Conservation (phyloP, 1,139 yeast species). For the Trichomonascaceae sp. region DNA sequence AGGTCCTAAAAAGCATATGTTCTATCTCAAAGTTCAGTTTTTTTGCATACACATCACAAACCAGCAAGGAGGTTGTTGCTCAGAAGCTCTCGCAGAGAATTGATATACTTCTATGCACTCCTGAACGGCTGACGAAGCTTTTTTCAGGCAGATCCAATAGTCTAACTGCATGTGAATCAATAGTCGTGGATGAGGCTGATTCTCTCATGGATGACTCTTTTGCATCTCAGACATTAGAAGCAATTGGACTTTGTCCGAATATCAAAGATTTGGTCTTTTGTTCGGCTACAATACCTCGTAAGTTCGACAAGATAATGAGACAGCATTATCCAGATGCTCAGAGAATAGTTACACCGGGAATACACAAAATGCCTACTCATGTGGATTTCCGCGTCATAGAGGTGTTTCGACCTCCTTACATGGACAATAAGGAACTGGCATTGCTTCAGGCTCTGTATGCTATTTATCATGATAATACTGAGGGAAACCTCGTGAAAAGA, state of each 20-base stretch:
- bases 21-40: constrained; percentile 4
- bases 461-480: constrained; percentile 77
- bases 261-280: constrained; percentile 66
- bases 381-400: constrained; percentile 71
- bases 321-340: constrained; percentile 58
- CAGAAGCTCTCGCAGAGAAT: constrained; percentile 31
- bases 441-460: constrained; percentile 86
- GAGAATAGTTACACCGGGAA: constrained; percentile 72
- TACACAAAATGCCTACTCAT: constrained; percentile 75
- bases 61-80: neutral
- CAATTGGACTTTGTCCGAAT: constrained; percentile 48
- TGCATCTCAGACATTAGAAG: constrained; percentile 57
- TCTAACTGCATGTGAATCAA: constrained; percentile 38
- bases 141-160: constrained; percentile 16
- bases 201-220: constrained; percentile 83
- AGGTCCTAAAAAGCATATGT: constrained; percentile 12
- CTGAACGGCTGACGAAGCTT: constrained; percentile 36
- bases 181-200: constrained; percentile 94
- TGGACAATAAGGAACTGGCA: constrained; percentile 77
- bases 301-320: constrained; percentile 58
- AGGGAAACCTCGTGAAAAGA: constrained; percentile 67
- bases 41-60: constrained; percentile 1
- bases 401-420: constrained; percentile 66
- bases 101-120: constrained; percentile 82
- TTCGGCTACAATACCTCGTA: constrained; percentile 85